Percentiles rank a stretch among this genome's conserved stretches.
Evolutionary conservation across 164 flowering plant genomes (phyloP).

Genomic region (Nelumbo lutea): DNA sequence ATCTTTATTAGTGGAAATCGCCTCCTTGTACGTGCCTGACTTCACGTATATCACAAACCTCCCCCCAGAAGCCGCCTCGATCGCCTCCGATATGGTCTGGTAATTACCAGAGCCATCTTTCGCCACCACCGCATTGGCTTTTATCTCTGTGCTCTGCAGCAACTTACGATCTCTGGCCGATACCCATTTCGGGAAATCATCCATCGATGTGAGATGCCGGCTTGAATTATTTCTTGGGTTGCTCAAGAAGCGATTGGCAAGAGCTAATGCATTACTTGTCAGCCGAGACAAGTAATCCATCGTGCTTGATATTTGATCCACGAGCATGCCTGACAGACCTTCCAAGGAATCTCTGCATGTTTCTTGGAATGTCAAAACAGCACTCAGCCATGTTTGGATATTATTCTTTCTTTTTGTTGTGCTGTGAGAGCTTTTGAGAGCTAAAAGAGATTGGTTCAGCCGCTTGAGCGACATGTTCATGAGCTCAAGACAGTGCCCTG

Average conservation of each 20-base stretch:
- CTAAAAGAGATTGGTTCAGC: constrained; percentile 34
- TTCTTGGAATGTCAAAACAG: constrained; percentile 41
- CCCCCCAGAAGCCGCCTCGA: constrained; percentile 35
- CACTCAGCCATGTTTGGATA: constrained; percentile 57
- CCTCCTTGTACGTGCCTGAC: constrained; percentile 43
- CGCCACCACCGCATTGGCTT: constrained; percentile 42
- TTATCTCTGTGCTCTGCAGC: constrained; percentile 21
- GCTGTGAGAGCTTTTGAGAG: constrained; percentile 25
- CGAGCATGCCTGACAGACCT: constrained; percentile 2
- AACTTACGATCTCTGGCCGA: constrained; percentile 31
- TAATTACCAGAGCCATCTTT: constrained; percentile 46
- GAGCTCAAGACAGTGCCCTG: constrained; percentile 36
- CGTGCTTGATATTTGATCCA: constrained; percentile 16
- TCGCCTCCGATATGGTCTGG: constrained; percentile 31
- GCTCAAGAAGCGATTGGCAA: constrained; percentile 34
- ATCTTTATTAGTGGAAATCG: constrained; percentile 34
- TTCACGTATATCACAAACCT: constrained; percentile 50
- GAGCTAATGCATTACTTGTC: constrained; percentile 41
- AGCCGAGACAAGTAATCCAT: constrained; percentile 37
- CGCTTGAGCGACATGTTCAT: constrained; percentile 39
- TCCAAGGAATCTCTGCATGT: constrained; percentile 37
- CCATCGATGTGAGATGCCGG: not conserved
- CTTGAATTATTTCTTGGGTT: not conserved
- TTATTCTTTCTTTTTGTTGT: constrained; percentile 25
- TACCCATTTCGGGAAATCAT: constrained; percentile 28